These are phyloP conservation scores for Telfairia occidentalis DNA, from an alignment of 331 rosid genomes.

Conservation along the genomic window DNA sequence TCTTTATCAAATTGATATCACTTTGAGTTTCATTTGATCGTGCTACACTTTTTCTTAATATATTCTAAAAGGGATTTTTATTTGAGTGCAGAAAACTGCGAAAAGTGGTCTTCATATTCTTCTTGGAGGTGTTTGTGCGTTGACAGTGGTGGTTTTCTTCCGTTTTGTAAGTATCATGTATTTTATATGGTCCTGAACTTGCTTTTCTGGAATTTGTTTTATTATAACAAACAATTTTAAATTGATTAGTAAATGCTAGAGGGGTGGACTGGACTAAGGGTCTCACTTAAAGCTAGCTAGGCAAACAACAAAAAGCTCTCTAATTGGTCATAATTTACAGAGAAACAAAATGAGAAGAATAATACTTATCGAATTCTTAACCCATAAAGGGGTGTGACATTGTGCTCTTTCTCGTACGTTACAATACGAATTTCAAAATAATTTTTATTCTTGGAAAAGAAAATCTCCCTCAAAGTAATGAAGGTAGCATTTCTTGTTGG, in stretches of 20 bases:
- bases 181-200: background rate
- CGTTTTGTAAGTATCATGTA: conserved; percentile 71
- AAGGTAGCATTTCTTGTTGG: too few relatives aligned
- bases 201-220: background rate
- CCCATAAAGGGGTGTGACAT: too few relatives aligned
- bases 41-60: conserved; percentile 3
- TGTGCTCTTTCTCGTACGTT: too few relatives aligned
- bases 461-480: too few relatives aligned
- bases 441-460: too few relatives aligned
- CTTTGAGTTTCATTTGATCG: background rate
- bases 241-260: background rate
- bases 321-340: background rate
- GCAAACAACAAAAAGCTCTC: background rate
- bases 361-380: background rate
- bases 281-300: background rate
- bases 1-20: background rate
- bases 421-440: too few relatives aligned
- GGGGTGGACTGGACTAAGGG: background rate
- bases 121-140: conserved; percentile 93
- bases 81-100: conserved; percentile 75
- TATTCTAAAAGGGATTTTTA: conserved; percentile 1
- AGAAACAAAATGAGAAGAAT: background rate
- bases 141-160: conserved; percentile 84
- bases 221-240: background rate
- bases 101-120: conserved; percentile 88